Evolutionary conservation across 768 basidiomycete species (phyloP).

Genomic region (Termitomyces sp.): DNA sequence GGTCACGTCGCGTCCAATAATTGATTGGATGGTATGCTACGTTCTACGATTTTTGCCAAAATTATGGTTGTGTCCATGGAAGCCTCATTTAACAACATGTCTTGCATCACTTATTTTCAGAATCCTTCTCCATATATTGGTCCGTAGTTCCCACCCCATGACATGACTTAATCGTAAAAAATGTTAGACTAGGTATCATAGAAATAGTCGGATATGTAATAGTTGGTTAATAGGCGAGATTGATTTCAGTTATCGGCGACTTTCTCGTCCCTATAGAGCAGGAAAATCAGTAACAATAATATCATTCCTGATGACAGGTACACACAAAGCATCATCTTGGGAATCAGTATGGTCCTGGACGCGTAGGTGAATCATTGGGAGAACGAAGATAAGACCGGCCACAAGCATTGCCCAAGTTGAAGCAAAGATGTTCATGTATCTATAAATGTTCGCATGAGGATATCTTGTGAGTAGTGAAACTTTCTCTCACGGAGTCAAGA

Average conservation of each 20-base stretch:
- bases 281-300: conserved; percentile 11
- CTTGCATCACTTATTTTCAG: too few species aligned
- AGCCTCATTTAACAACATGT: too few species aligned
- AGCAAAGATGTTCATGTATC: conserved; percentile 68
- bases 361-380: conserved; percentile 71
- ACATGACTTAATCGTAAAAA: not conserved
- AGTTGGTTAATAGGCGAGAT: not conserved
- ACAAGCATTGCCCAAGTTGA: conserved; percentile 70
- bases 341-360: conserved; percentile 54
- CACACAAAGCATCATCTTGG: conserved; percentile 50
- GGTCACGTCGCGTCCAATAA: too few species aligned
- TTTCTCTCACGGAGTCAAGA: conserved; percentile 54
- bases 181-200: not conserved
- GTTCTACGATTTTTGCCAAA: too few species aligned
- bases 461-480: not conserved
- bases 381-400: conserved; percentile 56
- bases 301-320: not conserved
- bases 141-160: not conserved
- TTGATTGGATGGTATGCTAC: too few species aligned
- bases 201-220: not conserved
- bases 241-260: not conserved
- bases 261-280: not conserved
- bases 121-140: not conserved
- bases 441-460: conserved; percentile 9
- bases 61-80: too few species aligned